Base-by-base conservation (phyloP, 2,329 filamentous ascomycete genomes). In the Penicillium digitatum region DNA sequence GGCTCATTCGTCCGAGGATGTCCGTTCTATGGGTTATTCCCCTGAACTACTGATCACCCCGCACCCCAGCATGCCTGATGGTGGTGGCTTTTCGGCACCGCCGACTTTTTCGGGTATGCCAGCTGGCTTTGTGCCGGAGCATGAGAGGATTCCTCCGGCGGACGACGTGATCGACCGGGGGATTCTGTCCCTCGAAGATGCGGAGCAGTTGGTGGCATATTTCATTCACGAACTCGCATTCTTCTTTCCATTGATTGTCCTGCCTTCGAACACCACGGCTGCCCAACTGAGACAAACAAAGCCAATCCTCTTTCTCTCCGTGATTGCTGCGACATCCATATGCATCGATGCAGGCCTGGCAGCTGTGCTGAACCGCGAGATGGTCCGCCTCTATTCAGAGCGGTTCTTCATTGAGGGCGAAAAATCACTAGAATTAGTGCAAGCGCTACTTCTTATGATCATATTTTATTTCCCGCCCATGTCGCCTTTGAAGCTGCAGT, bases 261-360 rank as follows among this genome's bases (percentile, higher is more conserved):
- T 72, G 34, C 65, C 69, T 2, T 24, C 58, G 8, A 62, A 57
- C 37, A 70, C 68, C 32, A 69, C 69, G 0, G 68, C 69, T 16
- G 57, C 61, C 11, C 68, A 68, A 20, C 48, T 72, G 48, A 68
- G 70, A 49, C 61, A 62, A 20, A 62, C 65, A 35, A 86, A 82
- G 66, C 88, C 88, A 1, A 78, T 82, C 2, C 76, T 91, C 9
- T 90, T 90, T 65, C 77, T 89, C n/a, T 79, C 87, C 29, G 77
- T 90, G 63, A 82, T 91, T 72, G 82, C 86, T 0, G 84, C 83
- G 9, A 81, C 86, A 5, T 81, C 85, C 5, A 82, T 82, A 10
- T 82, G 86, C 59, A 76, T 78, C 20, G 24, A 75, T 81, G 54
- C 64, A 5, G 66, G 70, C 3, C 61, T 81, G 5, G 77, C 78